Conservation (phyloP, 306 rosid species). For the Macrotyloma uniflorum region DNA sequence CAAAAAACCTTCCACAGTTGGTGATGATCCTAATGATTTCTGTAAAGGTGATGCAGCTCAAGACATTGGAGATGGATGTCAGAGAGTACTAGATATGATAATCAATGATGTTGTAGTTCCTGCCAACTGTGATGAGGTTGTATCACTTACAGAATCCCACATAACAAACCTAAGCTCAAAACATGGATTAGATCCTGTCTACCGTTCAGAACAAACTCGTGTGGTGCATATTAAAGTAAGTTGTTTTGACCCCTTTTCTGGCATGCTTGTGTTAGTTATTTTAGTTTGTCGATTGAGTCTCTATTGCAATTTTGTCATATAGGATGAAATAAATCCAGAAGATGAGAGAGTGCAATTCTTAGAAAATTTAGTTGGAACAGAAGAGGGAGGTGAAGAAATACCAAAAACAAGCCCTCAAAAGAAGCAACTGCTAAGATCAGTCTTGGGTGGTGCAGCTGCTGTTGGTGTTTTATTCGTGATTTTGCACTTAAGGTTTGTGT, state of each 20-base stretch:
- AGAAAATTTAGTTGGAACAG: constrained; percentile 27
- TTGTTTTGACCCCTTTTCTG: constrained; percentile 29
- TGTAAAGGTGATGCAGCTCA: constrained; percentile 13
- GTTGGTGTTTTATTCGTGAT: constrained; percentile 50
- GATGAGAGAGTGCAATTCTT: constrained; percentile 23
- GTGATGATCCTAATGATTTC: constrained; percentile 27
- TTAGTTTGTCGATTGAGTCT: constrained; percentile 15
- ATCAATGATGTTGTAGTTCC: constrained; percentile 30
- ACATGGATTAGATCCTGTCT: constrained; percentile 37
- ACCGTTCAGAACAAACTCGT: constrained; percentile 29
- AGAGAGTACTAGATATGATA: constrained; percentile 16
- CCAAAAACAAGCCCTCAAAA: constrained; percentile 42
- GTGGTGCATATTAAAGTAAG: constrained; percentile 37
- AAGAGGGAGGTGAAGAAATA: constrained; percentile 7
- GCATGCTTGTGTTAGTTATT: constrained; percentile 31
- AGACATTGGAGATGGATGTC: constrained; percentile 14
- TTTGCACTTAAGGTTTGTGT: constrained; percentile 54
- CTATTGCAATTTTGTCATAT: constrained; percentile 26
- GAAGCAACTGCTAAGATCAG: constrained; percentile 46
- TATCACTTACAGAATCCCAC: constrained; percentile 2
- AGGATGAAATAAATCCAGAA: constrained; percentile 45
- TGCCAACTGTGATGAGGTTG: constrained; percentile 31
- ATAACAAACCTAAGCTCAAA: constrained; percentile 8
- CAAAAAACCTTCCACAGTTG: constrained; percentile 22
- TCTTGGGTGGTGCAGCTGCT: constrained; percentile 56